Evolutionary conservation across 2,329 filamentous ascomycete species (phyloP), one percentile per base, ranked within the genome.

Genomic region (Penicillium sp.): DNA sequence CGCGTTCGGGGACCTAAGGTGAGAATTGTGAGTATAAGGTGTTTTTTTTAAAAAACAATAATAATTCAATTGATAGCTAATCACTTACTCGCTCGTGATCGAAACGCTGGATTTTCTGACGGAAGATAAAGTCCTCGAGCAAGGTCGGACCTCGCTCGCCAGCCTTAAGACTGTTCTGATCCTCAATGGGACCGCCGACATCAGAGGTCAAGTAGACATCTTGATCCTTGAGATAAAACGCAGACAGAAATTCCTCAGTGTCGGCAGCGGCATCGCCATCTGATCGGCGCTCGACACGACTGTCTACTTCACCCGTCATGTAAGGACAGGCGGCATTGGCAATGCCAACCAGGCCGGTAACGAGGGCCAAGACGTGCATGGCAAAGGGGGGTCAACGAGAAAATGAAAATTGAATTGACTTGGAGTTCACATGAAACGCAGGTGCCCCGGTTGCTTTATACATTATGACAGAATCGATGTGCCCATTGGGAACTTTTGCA

Each of bases 61-160:
- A 2, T 1, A 10, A 24, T 31, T 14, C 1, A 14, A 11, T 21
- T 7, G 6, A 31, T 31, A 14, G 2, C 11, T 10, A 32, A 39
- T 18, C 14, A 66, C 76, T 66, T 72, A 88, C 87, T 21, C 87
- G 77, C 65, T 90, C 87, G 62, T 90, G 87, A 54, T 90, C 86
- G 63, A 90, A 89, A 50, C 82, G 83, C 45, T 84, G 84, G 40
- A 89, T 87, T 75, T 89, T 90, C 64, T 91, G 86, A 31, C 87
- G 81, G 67, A 89, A 86, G 59, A 88, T 85, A 47, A 88, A 89
- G 67, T 91, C 88, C 65, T 91, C 88, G 0, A 91, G 75, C 18
- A 91, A 74, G 1, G 86, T 87, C 1, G 88, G 82, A 1, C 88
- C 88, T 43, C 87, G 79, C 7, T 82, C 78, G 2, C 88, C 88